Evolutionary conservation across 2,329 filamentous ascomycete species (phyloP).

Genomic region (Neonectria hederae): DNA sequence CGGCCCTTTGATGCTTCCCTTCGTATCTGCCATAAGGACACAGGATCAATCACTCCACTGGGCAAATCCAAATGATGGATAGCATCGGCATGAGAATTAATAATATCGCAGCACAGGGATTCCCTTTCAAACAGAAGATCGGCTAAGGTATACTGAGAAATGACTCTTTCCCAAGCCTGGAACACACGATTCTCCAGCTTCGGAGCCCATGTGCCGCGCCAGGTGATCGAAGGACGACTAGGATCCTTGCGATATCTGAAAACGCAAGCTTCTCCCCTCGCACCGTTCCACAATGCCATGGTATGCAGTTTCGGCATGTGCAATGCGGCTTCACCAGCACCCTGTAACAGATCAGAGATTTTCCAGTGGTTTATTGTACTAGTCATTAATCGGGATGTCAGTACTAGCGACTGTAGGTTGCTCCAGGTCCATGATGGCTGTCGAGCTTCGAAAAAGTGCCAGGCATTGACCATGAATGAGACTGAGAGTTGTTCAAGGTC

Average conservation of each 20-base stretch:
- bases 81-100: constrained; percentile 3
- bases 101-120: not conserved
- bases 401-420: not conserved
- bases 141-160: not conserved
- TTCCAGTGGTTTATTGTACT: too few species aligned
- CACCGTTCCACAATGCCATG: constrained; percentile 4
- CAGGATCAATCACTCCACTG: not conserved
- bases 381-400: not conserved
- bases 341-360: not conserved
- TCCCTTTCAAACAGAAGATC: not conserved
- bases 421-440: not conserved
- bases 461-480: constrained; percentile 4
- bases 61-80: not conserved
- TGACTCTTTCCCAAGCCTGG: not conserved
- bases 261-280: not conserved
- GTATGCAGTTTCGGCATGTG: constrained; percentile 2
- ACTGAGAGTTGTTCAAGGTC: not conserved
- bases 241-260: not conserved
- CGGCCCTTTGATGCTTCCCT: not conserved
- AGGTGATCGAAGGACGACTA: not conserved
- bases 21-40: not conserved
- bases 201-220: not conserved
- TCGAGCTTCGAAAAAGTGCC: not conserved
- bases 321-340: not conserved
- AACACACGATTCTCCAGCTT: not conserved